Conservation (phyloP, 352 stramenopile species). For the Globisporangium cylindrosporum region DNA sequence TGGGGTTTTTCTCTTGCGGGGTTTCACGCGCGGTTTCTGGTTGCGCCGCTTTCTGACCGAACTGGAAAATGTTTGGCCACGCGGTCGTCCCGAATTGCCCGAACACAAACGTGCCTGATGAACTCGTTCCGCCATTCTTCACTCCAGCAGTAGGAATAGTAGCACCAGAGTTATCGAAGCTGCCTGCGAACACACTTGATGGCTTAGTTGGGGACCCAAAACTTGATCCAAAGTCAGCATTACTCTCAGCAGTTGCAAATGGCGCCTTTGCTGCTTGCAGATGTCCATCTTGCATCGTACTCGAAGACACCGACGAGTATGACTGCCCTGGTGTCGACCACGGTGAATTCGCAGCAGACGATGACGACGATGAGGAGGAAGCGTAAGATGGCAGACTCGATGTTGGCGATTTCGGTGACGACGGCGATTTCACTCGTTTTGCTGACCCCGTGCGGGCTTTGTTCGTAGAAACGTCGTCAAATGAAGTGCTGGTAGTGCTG, state of each 20-base stretch:
- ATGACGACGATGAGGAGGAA: neutral
- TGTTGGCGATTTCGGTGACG: neutral
- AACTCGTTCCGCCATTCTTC: neutral
- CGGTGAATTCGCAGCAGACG: slow-evolving; percentile 4
- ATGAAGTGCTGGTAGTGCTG: slow-evolving; percentile 8
- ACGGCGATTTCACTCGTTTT: slow-evolving; percentile 10
- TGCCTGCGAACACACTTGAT: slow-evolving; percentile 4
- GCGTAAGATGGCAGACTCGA: slow-evolving; percentile 8
- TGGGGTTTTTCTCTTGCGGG: neutral
- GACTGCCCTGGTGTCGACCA: neutral
- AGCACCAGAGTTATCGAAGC: neutral
- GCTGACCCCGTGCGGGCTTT: slow-evolving; percentile 1
- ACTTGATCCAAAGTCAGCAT: neutral
- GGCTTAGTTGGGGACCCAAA: neutral
- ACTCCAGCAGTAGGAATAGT: neutral
- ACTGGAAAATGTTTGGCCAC: slow-evolving; percentile 3
- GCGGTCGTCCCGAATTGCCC: neutral
- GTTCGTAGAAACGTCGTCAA: neutral
- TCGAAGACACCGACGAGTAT: neutral
- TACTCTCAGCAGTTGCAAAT: neutral
- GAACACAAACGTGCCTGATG: neutral
- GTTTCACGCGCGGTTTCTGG: neutral
- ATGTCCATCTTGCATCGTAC: neutral
- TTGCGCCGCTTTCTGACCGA: neutral
- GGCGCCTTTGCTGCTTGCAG: neutral